Conservation (phyloP, 345 rosid genomes). For the Gossypium raimondii region DNA sequence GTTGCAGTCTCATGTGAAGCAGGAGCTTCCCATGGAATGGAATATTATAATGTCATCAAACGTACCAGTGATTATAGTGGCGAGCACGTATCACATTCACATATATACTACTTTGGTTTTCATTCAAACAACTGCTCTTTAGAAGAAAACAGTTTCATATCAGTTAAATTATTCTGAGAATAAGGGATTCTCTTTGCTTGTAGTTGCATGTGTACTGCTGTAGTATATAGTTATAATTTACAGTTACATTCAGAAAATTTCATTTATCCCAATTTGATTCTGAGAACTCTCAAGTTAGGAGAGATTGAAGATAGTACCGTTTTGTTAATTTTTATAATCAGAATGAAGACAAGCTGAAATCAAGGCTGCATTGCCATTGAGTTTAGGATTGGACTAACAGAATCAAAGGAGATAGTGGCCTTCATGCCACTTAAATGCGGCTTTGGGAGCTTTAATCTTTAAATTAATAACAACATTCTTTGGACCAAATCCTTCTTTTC, state of each 20-base stretch:
- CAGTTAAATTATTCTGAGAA: background rate
- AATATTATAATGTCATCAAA: conserved; percentile 1
- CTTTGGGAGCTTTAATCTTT: background rate
- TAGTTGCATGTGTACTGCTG: background rate
- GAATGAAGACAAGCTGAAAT: background rate
- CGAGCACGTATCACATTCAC: background rate
- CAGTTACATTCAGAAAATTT: background rate
- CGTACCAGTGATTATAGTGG: background rate
- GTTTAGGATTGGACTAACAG: background rate
- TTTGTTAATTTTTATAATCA: background rate
- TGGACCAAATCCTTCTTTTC: conserved; percentile 8
- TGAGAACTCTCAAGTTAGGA: background rate
- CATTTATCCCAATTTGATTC: background rate
- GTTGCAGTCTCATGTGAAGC: conserved; percentile 9
- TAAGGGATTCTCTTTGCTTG: background rate
- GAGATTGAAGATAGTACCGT: background rate
- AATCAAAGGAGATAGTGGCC: conserved; percentile 12
- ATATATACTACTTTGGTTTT: background rate
- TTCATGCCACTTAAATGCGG: conserved; percentile 6
- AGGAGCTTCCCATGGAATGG: conserved; percentile 4
- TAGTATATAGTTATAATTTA: no score
- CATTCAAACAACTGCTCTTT: background rate
- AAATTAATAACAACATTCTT: background rate
- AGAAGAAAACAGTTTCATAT: background rate
- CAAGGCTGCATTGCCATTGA: background rate